phyloP scores from a whole-genome alignment of 768 basidiomycete species.

The Mycena pura region DNA sequence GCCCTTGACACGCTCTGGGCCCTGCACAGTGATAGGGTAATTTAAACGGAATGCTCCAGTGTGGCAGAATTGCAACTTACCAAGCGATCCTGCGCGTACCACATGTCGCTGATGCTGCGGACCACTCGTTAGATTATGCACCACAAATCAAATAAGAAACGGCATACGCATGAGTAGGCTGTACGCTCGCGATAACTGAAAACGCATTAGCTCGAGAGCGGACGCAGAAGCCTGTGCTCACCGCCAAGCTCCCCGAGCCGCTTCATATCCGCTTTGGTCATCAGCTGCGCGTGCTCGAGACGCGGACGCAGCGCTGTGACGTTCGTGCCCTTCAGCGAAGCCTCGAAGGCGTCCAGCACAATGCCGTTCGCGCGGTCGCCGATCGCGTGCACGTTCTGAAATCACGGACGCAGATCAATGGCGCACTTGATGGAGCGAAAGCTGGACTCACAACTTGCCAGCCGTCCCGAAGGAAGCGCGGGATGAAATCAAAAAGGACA shows the following conservation, averaged over 20 bases:
- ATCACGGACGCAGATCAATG: no score
- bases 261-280: slow-evolving; percentile 71
- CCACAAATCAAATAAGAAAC: no score
- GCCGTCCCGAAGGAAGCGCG: slow-evolving; percentile 58
- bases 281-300: slow-evolving; percentile 93
- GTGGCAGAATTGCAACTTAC: no score
- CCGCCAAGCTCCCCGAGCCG: slow-evolving; percentile 78
- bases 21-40: slow-evolving; percentile 49
- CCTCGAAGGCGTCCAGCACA: slow-evolving; percentile 87
- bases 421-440: no score
- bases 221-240: slow-evolving; percentile 36
- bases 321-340: slow-evolving; percentile 52
- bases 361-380: slow-evolving; percentile 90
- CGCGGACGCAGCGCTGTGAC: slow-evolving; percentile 68
- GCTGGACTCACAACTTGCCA: slow-evolving; percentile 63
- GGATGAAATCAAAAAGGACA: slow-evolving; percentile 52
- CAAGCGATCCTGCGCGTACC: slow-evolving; percentile 85
- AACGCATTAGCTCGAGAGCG: background rate
- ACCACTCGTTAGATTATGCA: background rate
- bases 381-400: slow-evolving; percentile 86
- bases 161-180: slow-evolving; percentile 88
- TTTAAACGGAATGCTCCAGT: background rate
- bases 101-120: slow-evolving; percentile 85
- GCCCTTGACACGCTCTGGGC: slow-evolving; percentile 80
- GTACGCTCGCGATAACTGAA: slow-evolving; percentile 87